Evolutionary conservation across 805 yeast species (phyloP), one percentile per base, ranked within the genome.

Genomic region (Brettanomyces naardenensis): DNA sequence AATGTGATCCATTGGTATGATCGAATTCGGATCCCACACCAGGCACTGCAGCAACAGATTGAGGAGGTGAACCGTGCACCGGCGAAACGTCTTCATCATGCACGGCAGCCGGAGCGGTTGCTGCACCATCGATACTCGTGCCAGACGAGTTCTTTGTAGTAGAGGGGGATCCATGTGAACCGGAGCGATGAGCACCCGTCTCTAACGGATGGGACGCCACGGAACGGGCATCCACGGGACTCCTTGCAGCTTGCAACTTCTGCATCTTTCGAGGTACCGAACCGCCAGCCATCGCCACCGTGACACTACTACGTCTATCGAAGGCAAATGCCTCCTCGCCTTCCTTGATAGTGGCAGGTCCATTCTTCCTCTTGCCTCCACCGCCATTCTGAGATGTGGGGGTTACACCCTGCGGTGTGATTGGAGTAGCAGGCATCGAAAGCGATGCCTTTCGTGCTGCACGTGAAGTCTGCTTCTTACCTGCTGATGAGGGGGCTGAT

Each of bases 361-460:
- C 39, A 29, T n/a, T 31, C 25, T 51, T 25, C 11, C 31, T 17
- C 13, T 23, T 25, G 15, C 19, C 19, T n/a, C 23, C 21, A 10
- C 19, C 20, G 18, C 33, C 33, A 30, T 31, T 42, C 26, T 52
- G 53, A 3, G 59, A 58, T 11, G 61, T 54, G 18, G 47, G 46
- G 30, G 53, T 52, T 10, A 49, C 44, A 28, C 46, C 53, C n/a
- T 48, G 54, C 2, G 63, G 61, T 2, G 62, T 58, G 14, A 50
- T 40, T 3, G 64, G 64, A 15, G 64, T 59, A 5, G 56, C 61
- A 4, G 64, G 62, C 6, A 56, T 57, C 2, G 62, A 56, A 14
- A 39, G 33, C 1, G 47, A 36, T 33, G 47, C 48, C 44, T 53
- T 51, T 33, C 59, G 51, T 13, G 51, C 35, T 33, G 45, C 49